phyloP scores from a whole-genome alignment of 208 protist species.

The Wallacemonas sp. region DNA sequence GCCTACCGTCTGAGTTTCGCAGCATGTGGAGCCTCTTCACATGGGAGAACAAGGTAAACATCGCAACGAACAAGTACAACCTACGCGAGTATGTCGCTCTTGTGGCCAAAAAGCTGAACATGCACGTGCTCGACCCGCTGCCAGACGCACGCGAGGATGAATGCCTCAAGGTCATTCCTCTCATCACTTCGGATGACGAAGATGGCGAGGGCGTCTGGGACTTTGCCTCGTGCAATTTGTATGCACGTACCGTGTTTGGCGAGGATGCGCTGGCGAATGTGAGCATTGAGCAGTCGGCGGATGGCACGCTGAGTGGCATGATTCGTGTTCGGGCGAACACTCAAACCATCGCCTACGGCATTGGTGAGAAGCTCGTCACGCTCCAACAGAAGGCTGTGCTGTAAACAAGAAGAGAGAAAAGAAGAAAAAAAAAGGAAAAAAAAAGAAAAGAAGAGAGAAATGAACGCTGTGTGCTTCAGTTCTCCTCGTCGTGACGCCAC shows the following conservation, averaged over 20 bases:
- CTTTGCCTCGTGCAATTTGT: slow-evolving; percentile 97
- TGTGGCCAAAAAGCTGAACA: slow-evolving; percentile 94
- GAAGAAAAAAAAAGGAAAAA: neutral
- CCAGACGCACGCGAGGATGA: slow-evolving; percentile 26
- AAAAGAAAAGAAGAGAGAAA: slow-evolving; percentile 8
- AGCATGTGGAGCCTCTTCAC: slow-evolving; percentile 98
- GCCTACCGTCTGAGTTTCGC: slow-evolving; percentile 92
- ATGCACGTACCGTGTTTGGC: slow-evolving; percentile 96
- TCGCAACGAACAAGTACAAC: slow-evolving; percentile 83
- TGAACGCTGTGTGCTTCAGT: too few species aligned
- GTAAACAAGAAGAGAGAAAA: slow-evolving; percentile 7
- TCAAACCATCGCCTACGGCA: slow-evolving; percentile 97
- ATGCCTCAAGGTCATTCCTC: slow-evolving; percentile 41
- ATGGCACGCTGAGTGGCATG: slow-evolving; percentile 93
- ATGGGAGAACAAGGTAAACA: slow-evolving; percentile 98
- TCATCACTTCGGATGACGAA: slow-evolving; percentile 27
- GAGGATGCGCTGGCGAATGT: slow-evolving; percentile 98
- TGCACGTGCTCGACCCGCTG: slow-evolving; percentile 77
- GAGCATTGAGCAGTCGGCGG: slow-evolving; percentile 65
- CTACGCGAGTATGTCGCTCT: slow-evolving; percentile 92
- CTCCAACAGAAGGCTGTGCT: slow-evolving; percentile 44
- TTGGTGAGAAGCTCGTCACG: slow-evolving; percentile 97
- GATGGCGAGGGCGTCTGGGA: slow-evolving; percentile 69
- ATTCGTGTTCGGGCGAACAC: slow-evolving; percentile 97
- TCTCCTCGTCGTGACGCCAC: too few species aligned